Conservation (phyloP, 495 filamentous ascomycete genomes). For the Aspergillus bertholletiae region DNA sequence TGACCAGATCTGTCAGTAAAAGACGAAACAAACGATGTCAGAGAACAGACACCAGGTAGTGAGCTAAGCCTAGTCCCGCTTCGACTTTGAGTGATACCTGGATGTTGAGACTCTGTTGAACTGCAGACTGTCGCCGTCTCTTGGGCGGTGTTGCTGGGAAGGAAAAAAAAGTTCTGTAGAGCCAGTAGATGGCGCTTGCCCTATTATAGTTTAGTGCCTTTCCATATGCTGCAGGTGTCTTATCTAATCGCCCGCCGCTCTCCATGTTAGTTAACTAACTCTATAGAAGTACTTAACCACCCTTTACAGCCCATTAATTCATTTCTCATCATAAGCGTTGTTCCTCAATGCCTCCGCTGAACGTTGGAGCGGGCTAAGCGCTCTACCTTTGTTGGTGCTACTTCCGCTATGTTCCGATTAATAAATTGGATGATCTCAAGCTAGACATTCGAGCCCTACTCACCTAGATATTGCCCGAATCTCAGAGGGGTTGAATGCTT, state of each 20-base stretch:
- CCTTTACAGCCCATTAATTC: too few species aligned
- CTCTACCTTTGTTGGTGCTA: too few species aligned
- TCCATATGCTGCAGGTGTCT: constrained; percentile 15
- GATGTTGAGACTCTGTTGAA: constrained; percentile 23
- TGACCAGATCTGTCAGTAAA: constrained; percentile 4
- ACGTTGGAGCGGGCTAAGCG: too few species aligned
- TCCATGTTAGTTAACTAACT: too few species aligned
- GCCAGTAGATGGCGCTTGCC: constrained; percentile 30
- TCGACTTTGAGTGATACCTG: constrained; percentile 23
- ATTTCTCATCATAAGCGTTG: too few species aligned
- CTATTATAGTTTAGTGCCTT: constrained; percentile 25
- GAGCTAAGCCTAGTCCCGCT: constrained; percentile 7
- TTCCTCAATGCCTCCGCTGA: too few species aligned
- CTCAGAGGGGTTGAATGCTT: too few species aligned
- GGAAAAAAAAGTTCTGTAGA: constrained; percentile 50
- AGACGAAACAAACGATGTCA: constrained; percentile 1
- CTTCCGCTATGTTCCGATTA: too few species aligned
- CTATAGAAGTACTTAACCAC: too few species aligned
- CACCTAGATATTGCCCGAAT: too few species aligned
- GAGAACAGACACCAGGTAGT: not conserved
- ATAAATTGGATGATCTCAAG: too few species aligned
- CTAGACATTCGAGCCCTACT: too few species aligned
- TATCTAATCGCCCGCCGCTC: constrained; percentile 36
- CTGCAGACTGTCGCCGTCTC: constrained; percentile 30
- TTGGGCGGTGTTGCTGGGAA: constrained; percentile 30